These are phyloP conservation scores for Carex parvula DNA, from an alignment of 176 grass and related monocot species.

Conservation along the genomic window DNA sequence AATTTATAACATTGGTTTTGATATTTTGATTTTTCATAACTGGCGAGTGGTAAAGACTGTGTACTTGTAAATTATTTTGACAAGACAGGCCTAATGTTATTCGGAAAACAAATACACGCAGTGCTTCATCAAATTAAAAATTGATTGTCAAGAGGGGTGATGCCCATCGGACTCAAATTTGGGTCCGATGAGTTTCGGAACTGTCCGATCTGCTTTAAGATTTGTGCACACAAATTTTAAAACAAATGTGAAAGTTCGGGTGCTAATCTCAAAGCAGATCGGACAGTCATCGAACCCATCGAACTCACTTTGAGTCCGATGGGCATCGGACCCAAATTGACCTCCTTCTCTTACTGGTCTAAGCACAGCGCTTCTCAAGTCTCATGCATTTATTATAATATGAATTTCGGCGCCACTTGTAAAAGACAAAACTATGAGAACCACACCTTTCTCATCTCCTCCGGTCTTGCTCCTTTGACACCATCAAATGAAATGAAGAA, in stretches of 20 bases:
- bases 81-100: neutral
- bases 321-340: no score
- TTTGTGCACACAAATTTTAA: no score
- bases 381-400: neutral
- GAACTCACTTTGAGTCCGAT: no score
- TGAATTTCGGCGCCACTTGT: neutral
- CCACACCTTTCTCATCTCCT: conserved; percentile 24
- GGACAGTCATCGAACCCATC: no score
- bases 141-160: neutral
- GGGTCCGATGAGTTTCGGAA: no score
- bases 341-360: neutral
- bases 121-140: neutral
- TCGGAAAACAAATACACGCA: neutral
- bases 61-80: neutral
- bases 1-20: neutral
- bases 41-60: neutral
- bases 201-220: no score
- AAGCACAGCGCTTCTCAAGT: neutral
- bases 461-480: neutral
- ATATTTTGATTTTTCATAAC: neutral
- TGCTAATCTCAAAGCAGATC: no score
- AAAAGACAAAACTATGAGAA: neutral
- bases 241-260: no score
- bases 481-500: neutral
- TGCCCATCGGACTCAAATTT: no score